Conservation (phyloP, 306 rosid species). For the Prunus mira region DNA sequence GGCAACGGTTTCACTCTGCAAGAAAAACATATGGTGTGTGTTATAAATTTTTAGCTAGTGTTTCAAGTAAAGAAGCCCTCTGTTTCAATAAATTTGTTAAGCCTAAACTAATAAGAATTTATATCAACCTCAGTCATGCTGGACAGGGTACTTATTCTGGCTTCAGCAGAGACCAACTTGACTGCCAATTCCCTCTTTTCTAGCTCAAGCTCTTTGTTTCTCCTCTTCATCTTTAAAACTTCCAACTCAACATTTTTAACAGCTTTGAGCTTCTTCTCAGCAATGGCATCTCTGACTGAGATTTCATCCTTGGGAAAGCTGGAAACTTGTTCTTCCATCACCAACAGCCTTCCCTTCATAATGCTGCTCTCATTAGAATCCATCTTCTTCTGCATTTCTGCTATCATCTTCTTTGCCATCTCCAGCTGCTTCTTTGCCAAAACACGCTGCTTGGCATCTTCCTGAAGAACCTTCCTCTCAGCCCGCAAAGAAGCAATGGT, state of each 20-base stretch:
- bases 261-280: constrained; percentile 28
- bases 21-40: background rate
- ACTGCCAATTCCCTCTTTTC: constrained; percentile 44
- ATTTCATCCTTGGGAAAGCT: constrained; percentile 14
- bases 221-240: constrained; percentile 38
- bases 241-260: constrained; percentile 21
- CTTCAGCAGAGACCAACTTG: constrained; percentile 23
- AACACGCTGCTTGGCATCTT: constrained; percentile 25
- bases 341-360: constrained; percentile 21
- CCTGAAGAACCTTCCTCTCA: constrained; percentile 31
- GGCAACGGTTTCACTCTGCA: constrained; percentile 24
- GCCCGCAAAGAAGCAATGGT: constrained; percentile 27
- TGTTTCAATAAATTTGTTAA: too few species aligned
- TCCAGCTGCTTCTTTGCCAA: constrained; percentile 31
- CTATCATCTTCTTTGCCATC: constrained; percentile 19
- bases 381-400: constrained; percentile 29
- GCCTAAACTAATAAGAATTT: background rate
- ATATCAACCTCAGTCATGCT: constrained; percentile 20
- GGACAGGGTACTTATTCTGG: constrained; percentile 27
- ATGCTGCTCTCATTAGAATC: constrained; percentile 1
- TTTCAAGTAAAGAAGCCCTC: too few species aligned
- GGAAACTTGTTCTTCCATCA: constrained; percentile 30
- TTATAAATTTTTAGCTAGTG: too few species aligned
- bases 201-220: constrained; percentile 46
- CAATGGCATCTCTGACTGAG: constrained; percentile 7